A percentile compares a stretch with the other conserved stretches of the same genome.
Conservation (phyloP, 2,329 filamentous ascomycete genomes). For the Alternaria sp. region DNA sequence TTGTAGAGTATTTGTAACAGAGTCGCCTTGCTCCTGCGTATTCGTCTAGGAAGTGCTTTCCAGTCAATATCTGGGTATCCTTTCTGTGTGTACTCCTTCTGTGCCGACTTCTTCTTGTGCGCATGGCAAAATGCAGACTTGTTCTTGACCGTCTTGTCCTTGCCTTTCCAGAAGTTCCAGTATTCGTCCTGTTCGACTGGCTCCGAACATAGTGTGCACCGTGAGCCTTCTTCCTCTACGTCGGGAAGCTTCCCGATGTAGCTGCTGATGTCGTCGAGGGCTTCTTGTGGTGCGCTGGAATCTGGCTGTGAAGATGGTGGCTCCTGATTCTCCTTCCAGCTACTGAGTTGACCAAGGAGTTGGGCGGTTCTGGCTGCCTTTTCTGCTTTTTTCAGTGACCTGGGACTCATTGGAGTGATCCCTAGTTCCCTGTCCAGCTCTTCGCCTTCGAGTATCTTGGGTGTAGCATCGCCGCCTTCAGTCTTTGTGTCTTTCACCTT, state of each 20-base stretch:
- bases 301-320: conserved; percentile 22
- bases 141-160: conserved; percentile 54
- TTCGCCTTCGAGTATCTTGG: conserved; percentile 1
- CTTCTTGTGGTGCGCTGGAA: conserved; percentile 24
- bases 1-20: conserved; percentile 68
- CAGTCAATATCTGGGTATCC: conserved; percentile 78
- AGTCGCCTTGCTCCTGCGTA: conserved; percentile 61
- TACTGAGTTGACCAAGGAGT: conserved; percentile 23
- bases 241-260: conserved; percentile 25
- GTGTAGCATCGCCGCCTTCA: not conserved
- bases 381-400: not conserved
- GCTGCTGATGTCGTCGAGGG: conserved; percentile 21
- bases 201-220: conserved; percentile 72
- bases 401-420: not conserved
- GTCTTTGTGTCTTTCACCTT: conserved; percentile 3
- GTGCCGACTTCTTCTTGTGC: conserved; percentile 42
- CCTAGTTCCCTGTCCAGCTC: conserved; percentile 3
- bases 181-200: conserved; percentile 64
- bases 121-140: conserved; percentile 54
- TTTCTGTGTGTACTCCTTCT: conserved; percentile 56
- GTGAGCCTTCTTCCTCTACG: conserved; percentile 24
- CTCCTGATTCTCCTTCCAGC: conserved; percentile 19
- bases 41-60: conserved; percentile 64
- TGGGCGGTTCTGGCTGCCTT: conserved; percentile 12
- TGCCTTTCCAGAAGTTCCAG: conserved; percentile 48